Evolutionary conservation across 108 stramenopile genomes (phyloP).

Genomic region (Schizochytrium sp.): DNA sequence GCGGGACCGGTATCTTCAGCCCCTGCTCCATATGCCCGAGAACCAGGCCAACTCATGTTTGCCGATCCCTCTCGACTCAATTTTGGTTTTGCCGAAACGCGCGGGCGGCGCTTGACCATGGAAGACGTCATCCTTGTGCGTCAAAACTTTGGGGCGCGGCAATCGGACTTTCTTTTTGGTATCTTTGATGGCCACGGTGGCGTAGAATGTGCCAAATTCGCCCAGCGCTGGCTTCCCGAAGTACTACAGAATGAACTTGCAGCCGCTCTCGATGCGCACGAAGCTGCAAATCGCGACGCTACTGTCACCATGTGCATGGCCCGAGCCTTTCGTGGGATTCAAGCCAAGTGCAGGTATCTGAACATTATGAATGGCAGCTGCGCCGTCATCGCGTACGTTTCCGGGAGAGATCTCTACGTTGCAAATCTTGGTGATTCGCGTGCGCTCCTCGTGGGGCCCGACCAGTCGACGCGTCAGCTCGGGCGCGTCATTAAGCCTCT

Average conservation of each 20-base stretch:
- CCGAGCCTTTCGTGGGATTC: neutral
- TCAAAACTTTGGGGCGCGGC: neutral
- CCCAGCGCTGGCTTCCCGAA: neutral
- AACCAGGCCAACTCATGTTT: neutral
- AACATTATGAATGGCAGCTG: neutral
- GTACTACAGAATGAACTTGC: neutral
- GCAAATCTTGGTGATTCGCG: conserved; percentile 95
- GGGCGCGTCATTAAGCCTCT: conserved; percentile 75
- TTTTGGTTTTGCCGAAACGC: neutral
- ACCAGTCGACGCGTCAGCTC: conserved; percentile 51
- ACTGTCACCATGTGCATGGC: neutral
- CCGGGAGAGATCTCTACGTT: conserved; percentile 41
- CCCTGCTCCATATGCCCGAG: neutral
- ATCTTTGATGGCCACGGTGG: conserved; percentile 96
- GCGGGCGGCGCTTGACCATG: neutral
- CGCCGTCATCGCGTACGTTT: neutral
- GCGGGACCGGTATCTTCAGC: neutral
- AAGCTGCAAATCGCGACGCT: neutral
- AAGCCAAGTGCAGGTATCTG: neutral
- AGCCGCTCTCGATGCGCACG: neutral
- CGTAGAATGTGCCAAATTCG: conserved; percentile 45
- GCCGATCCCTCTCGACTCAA: neutral
- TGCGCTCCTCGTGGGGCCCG: conserved; percentile 62
- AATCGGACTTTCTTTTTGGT: conserved; percentile 37
- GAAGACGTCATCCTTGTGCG: neutral